These are phyloP conservation scores for Microsporum canis DNA, from an alignment of 2,329 filamentous ascomycete genomes.

Conservation along the genomic window DNA sequence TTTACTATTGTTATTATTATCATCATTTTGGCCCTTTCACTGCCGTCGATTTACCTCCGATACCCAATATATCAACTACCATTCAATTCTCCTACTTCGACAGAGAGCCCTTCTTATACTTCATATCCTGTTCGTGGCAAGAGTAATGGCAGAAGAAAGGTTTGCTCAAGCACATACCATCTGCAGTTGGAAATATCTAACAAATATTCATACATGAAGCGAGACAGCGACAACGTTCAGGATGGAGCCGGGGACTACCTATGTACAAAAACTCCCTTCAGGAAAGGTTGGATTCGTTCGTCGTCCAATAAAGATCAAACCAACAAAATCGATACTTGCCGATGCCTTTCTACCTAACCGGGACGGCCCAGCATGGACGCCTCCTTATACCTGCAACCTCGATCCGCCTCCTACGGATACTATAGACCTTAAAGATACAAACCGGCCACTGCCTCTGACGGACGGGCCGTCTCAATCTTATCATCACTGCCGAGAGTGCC, in stretches of 20 bases:
- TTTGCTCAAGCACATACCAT: neutral
- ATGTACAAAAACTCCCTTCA: conserved; percentile 12
- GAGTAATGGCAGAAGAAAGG: neutral
- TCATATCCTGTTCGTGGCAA: neutral
- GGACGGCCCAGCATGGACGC: neutral
- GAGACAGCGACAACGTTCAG: neutral
- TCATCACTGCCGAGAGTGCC: neutral
- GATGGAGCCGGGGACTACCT: conserved; percentile 11
- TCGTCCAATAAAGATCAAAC: conserved; percentile 9
- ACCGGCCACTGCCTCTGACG: neutral
- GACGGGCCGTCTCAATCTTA: neutral
- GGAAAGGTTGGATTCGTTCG: conserved; percentile 14
- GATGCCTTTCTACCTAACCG: conserved; percentile 5
- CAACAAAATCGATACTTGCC: conserved; percentile 4
- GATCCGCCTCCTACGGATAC: neutral
- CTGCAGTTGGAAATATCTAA: neutral
- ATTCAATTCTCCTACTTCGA: neutral
- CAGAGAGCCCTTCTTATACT: neutral
- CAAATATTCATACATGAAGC: neutral
- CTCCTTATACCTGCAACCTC: neutral
- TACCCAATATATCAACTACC: neutral
- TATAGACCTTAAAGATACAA: neutral
- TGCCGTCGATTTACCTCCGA: neutral
- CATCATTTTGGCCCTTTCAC: neutral
- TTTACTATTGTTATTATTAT: neutral